phyloP scores from a whole-genome alignment of 441 rosid species.

The Gossypium trilobum region DNA sequence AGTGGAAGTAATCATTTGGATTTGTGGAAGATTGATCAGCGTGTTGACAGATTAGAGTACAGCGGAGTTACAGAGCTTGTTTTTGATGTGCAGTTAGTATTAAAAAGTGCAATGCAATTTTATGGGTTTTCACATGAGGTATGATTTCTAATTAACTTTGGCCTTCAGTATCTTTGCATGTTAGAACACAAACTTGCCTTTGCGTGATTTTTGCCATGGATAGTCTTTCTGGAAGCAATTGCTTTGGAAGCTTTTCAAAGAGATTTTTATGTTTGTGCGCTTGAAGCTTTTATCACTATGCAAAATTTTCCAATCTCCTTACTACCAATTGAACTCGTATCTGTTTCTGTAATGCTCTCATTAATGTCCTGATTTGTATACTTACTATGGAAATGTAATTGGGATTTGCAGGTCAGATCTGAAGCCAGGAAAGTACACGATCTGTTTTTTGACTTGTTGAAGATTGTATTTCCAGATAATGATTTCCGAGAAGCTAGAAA shows the following conservation, averaged over 20 bases:
- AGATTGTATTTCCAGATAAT: conserved; percentile 80
- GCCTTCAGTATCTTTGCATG: background rate
- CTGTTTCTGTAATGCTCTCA: background rate
- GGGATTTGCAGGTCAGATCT: conserved; percentile 61
- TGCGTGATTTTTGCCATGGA: background rate
- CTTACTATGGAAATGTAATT: conserved; percentile 3
- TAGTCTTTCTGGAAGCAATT: conserved; percentile 4
- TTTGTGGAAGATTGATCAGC: conserved; percentile 77
- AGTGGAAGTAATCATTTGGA: conserved; percentile 64
- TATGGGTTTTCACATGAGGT: conserved; percentile 93
- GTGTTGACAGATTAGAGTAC: conserved; percentile 78
- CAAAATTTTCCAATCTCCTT: conserved; percentile 5
- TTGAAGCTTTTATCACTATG: background rate
- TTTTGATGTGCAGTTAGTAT: conserved; percentile 76
- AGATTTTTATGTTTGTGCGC: background rate
- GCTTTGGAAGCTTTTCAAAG: background rate
- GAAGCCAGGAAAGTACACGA: conserved; percentile 97
- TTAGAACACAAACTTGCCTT: background rate
- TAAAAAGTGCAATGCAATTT: conserved; percentile 78
- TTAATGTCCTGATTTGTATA: background rate
- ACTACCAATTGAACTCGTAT: background rate
- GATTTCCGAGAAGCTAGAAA: conserved; percentile 79
- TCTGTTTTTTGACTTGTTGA: conserved; percentile 89
- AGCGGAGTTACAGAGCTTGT: conserved; percentile 79
- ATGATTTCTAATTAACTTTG: conserved; percentile 8